Conservation (phyloP, 164 flowering plant species). For the Echeveria elegans region DNA sequence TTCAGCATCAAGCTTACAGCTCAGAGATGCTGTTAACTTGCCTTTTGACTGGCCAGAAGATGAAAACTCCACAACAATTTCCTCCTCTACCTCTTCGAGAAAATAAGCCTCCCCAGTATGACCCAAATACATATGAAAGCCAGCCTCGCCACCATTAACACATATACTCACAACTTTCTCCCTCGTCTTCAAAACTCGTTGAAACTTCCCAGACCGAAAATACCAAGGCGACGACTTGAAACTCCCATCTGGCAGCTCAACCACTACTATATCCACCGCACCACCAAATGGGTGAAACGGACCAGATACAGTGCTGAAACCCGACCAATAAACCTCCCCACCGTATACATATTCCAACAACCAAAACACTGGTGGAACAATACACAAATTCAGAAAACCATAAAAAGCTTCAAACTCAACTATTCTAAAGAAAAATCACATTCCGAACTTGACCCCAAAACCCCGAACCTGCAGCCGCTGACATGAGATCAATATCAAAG, state of each 20-base stretch:
- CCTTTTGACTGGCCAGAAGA: slow-evolving; percentile 66
- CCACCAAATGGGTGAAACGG: slow-evolving; percentile 97
- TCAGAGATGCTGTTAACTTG: slow-evolving; percentile 25
- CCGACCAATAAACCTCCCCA: slow-evolving; percentile 54
- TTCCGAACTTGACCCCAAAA: no score
- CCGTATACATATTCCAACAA: slow-evolving; percentile 40
- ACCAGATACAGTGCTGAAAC: slow-evolving; percentile 68
- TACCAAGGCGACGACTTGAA: slow-evolving; percentile 94
- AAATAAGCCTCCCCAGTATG: slow-evolving; percentile 85
- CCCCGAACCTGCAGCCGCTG: no score
- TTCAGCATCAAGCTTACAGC: slow-evolving; percentile 35
- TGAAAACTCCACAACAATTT: slow-evolving; percentile 23
- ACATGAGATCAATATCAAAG: no score
- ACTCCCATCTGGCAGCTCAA: slow-evolving; percentile 86
- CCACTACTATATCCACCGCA: slow-evolving; percentile 92
- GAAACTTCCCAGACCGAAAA: slow-evolving; percentile 89
- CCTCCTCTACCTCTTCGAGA: slow-evolving; percentile 62
- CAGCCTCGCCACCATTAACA: slow-evolving; percentile 73
- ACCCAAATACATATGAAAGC: slow-evolving; percentile 77
- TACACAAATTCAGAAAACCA: neutral
- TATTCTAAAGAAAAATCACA: no score
- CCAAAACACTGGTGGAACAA: neutral
- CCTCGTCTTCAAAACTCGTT: slow-evolving; percentile 75
- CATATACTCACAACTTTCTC: slow-evolving; percentile 59
- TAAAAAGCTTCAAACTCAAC: neutral